A percentile compares a stretch with the other conserved stretches of the same genome.
phyloP scores from a whole-genome alignment of 2,329 filamentous ascomycete genomes.

The Trichoderma citrinoviride region DNA sequence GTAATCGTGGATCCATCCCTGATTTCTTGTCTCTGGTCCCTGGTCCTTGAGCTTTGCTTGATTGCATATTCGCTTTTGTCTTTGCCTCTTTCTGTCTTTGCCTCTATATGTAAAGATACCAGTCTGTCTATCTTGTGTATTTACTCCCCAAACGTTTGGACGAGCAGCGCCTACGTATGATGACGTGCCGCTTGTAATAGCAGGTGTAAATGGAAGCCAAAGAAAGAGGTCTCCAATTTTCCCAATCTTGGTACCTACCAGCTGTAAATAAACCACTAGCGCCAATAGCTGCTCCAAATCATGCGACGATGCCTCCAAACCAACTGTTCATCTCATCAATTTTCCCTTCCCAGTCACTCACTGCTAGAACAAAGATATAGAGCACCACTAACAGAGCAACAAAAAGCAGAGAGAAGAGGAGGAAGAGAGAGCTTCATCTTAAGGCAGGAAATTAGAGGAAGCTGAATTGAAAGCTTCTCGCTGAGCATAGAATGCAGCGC shows the following conservation, averaged over 20 bases:
- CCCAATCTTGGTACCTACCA: not conserved
- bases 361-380: not conserved
- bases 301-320: not conserved
- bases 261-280: constrained; percentile 16
- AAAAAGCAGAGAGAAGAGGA: not conserved
- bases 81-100: not conserved
- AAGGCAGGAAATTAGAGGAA: not conserved
- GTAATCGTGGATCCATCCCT: not conserved
- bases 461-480: too few species aligned
- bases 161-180: too few species aligned
- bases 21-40: not conserved
- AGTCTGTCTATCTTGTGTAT: not conserved
- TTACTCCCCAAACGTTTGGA: not conserved
- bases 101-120: not conserved
- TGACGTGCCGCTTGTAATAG: too few species aligned
- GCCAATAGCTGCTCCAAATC: not conserved
- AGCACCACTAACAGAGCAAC: not conserved
- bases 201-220: not conserved
- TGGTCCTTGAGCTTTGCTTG: not conserved
- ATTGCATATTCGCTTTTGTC: not conserved
- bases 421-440: too few species aligned
- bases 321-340: not conserved
- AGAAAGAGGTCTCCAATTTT: not conserved
- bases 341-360: not conserved
- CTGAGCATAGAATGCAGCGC: not conserved